Evolutionary conservation across 2,329 filamentous ascomycete genomes (phyloP).

Genomic region (Onygenales sp.): DNA sequence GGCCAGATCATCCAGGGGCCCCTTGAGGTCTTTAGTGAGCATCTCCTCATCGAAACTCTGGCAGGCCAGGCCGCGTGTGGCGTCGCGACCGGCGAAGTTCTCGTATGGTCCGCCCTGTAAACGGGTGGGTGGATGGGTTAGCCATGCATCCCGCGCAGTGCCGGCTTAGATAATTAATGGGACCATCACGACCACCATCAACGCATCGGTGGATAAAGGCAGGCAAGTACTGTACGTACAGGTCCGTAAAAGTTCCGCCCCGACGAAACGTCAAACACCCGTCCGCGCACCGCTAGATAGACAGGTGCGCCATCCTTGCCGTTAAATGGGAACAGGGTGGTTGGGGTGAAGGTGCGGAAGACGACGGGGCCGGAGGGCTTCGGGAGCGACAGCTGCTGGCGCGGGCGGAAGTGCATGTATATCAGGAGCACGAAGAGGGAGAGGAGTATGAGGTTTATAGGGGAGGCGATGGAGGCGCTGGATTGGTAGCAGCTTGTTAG

Average conservation of each 20-base stretch:
- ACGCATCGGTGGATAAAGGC: not conserved
- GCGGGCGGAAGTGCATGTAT: slow-evolving; percentile 51
- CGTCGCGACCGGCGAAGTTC: slow-evolving; percentile 93
- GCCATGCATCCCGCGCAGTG: too few species aligned
- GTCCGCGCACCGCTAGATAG: slow-evolving; percentile 83
- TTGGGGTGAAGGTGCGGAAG: slow-evolving; percentile 76
- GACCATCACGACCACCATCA: not conserved
- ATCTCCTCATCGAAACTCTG: slow-evolving; percentile 93
- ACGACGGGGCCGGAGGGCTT: slow-evolving; percentile 57
- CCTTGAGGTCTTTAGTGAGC: slow-evolving; percentile 84
- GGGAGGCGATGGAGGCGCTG: slow-evolving; percentile 47
- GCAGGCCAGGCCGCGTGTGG: slow-evolving; percentile 74
- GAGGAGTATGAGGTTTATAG: slow-evolving; percentile 53
- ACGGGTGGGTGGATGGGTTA: not conserved
- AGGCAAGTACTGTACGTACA: slow-evolving; percentile 16
- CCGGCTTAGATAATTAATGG: too few species aligned
- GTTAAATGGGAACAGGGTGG: slow-evolving; percentile 78
- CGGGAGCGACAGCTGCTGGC: slow-evolving; percentile 42
- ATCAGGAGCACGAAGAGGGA: slow-evolving; percentile 47
- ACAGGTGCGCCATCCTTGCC: slow-evolving; percentile 65
- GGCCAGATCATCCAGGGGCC: slow-evolving; percentile 65
- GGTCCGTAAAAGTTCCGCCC: slow-evolving; percentile 95
- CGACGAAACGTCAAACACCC: slow-evolving; percentile 78
- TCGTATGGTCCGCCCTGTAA: slow-evolving; percentile 70
- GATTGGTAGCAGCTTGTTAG: slow-evolving; percentile 1